phyloP scores from a whole-genome alignment of 2,329 filamentous ascomycete genomes.

The Periconia digitata region DNA sequence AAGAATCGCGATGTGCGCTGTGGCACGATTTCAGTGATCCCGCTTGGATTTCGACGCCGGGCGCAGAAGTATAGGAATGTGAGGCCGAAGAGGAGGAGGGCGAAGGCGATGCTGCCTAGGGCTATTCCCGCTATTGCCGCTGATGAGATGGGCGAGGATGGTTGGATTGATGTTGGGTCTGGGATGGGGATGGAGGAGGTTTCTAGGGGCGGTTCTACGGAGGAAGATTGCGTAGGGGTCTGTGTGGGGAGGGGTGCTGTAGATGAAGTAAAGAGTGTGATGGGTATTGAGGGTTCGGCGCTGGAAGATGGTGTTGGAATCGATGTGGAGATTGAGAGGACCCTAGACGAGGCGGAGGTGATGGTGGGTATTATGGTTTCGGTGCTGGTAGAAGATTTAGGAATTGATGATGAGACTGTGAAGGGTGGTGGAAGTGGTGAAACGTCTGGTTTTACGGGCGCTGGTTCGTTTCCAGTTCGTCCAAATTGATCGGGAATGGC shows the following conservation, averaged over 20 bases:
- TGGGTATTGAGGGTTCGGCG: slow-evolving; percentile 1
- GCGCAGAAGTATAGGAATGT: slow-evolving; percentile 9
- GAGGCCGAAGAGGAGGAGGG: slow-evolving; percentile 12
- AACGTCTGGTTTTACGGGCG: slow-evolving; percentile 4
- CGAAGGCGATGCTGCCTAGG: slow-evolving; percentile 5
- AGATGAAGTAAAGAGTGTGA: slow-evolving; percentile 1
- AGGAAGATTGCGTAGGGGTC: no score
- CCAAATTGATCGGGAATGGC: slow-evolving; percentile 24
- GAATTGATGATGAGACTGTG: background rate
- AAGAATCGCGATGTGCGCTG: background rate
- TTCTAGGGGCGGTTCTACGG: no score
- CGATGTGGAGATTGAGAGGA: background rate
- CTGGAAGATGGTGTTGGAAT: background rate
- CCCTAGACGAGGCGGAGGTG: background rate
- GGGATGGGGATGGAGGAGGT: background rate
- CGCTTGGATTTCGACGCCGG: background rate
- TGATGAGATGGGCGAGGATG: background rate
- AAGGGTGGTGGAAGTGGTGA: slow-evolving; percentile 8
- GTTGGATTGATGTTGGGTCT: slow-evolving; percentile 1
- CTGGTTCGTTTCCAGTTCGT: slow-evolving; percentile 22
- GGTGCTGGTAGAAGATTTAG: no score
- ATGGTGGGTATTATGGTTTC: background rate
- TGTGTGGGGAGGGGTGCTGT: no score
- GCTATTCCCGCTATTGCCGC: slow-evolving; percentile 19
- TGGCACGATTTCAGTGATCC: slow-evolving; percentile 23